These are phyloP conservation scores for Cyberlindnera meyerae DNA, from an alignment of 805 yeast genomes.

Conservation along the genomic window DNA sequence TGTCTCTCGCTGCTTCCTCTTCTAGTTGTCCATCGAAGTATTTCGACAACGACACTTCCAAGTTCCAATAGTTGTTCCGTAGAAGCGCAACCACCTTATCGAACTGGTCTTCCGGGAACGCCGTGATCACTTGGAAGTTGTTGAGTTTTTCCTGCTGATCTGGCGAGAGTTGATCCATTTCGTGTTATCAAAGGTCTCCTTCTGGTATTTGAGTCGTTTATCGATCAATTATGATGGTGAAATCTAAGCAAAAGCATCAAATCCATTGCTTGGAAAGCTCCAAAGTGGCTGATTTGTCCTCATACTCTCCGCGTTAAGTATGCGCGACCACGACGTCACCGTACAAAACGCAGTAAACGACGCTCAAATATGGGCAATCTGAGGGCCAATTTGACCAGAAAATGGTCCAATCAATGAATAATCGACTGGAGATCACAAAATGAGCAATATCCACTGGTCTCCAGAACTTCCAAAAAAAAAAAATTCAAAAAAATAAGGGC, in stretches of 20 bases:
- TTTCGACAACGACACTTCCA: slow-evolving; percentile 56
- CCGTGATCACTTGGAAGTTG: slow-evolving; percentile 47
- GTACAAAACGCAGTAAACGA: too few species aligned
- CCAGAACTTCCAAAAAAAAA: not conserved
- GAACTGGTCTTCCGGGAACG: slow-evolving; percentile 42
- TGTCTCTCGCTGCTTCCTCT: slow-evolving; percentile 13
- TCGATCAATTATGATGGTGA: not conserved
- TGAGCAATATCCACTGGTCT: not conserved
- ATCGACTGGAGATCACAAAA: not conserved
- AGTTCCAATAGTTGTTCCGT: slow-evolving; percentile 50
- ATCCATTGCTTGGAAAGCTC: too few species aligned
- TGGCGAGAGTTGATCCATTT: slow-evolving; percentile 28
- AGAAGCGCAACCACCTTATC: slow-evolving; percentile 44
- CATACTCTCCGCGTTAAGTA: not conserved
- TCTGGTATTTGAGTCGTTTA: not conserved
- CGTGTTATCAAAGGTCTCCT: not conserved
- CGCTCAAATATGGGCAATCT: too few species aligned
- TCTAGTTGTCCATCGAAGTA: slow-evolving; percentile 56
- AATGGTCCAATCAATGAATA: not conserved
- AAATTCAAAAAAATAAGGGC: slow-evolving; percentile 8
- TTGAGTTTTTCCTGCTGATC: slow-evolving; percentile 40
- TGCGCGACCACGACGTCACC: not conserved
- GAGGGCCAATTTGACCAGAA: too few species aligned
- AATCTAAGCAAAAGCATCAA: too few species aligned
- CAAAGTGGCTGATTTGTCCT: too few species aligned